Evolutionary conservation across 2,329 filamentous ascomycete species (phyloP), one percentile per base, ranked within the genome.

Genomic region (Trichoderma endophyticum): DNA sequence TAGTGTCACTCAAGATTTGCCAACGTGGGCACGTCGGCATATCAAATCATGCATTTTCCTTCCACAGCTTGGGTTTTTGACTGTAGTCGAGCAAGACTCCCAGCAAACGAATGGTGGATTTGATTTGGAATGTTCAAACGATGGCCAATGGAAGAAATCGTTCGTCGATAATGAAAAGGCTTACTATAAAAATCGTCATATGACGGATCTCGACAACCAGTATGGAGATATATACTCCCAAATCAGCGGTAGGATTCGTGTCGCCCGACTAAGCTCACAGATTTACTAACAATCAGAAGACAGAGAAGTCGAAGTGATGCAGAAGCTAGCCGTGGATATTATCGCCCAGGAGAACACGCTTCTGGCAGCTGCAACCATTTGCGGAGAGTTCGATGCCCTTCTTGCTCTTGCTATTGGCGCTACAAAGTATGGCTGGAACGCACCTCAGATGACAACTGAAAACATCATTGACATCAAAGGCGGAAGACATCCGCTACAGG

Each of bases 1-100:
- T 21, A 86, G 89, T n/a, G 84, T 97, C 71, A 87, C 88, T 0
- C 80, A 81, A 15, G 85, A 86, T 1, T 83, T 96, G 24, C 91
- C 94, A 1, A 84, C 87, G 72, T 86, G 86, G 85, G 85, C 85
- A 21, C 80, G 80, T 30, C 79, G 81, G 34, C 85, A 87, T 72
- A 82, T 91, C 15, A 84, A 86, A 39, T 95, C 95, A 70, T 97
- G 97, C 74, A 92, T 96, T 21, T 97, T 96, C 79, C 92, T 97
- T 73, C 95, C 95, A 0, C 94, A 97, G 77, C 88, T 98, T 48
- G 96, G 96, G 0, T 99, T 98, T 78, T 87, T 98, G 48, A 92
- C 94, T 3, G 90, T 92, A 0, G 90, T 97, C 18, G 88, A 94
- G 75, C 71, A 73, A 11, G 77, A 80, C 59, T 73, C 77, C 15